Percentiles rank a stretch among this genome's conserved stretches.
Conservation (phyloP, 2,329 filamentous ascomycete species). For the Trichoderma sp. region DNA sequence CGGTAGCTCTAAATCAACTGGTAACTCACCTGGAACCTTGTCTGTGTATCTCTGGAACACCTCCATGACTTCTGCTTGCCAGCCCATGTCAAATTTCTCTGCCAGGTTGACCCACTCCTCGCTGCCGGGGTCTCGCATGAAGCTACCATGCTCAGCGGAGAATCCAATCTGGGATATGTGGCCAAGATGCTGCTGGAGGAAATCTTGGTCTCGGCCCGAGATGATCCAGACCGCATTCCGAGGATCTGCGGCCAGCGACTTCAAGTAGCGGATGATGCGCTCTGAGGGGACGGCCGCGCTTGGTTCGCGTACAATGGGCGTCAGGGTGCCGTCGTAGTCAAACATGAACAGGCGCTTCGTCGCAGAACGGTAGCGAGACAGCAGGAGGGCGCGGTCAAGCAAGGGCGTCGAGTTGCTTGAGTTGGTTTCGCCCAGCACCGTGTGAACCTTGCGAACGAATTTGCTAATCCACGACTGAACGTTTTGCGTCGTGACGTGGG, state of each 20-base stretch:
- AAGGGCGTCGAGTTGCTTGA: conserved; percentile 74
- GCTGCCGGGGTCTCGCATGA: conserved; percentile 76
- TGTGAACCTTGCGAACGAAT: conserved; percentile 74
- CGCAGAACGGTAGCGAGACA: conserved; percentile 70
- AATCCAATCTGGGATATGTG: conserved; percentile 87
- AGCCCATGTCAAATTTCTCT: conserved; percentile 82
- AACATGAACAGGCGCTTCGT: conserved; percentile 92
- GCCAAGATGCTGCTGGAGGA: conserved; percentile 87
- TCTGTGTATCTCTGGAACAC: conserved; percentile 89
- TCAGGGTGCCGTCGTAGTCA: conserved; percentile 96
- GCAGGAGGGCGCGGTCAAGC: conserved; percentile 69
- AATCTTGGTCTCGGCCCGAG: conserved; percentile 87
- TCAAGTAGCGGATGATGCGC: conserved; percentile 74
- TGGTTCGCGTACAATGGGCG: conserved; percentile 90
- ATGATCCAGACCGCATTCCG: conserved; percentile 97
- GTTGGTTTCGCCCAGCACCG: conserved; percentile 73
- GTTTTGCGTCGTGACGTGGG: conserved; percentile 80
- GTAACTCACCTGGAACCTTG: conserved; percentile 67
- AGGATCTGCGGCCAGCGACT: conserved; percentile 73
- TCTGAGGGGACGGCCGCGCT: conserved; percentile 84
- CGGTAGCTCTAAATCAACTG: not conserved
- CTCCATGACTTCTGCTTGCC: conserved; percentile 81
- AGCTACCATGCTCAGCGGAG: conserved; percentile 94
- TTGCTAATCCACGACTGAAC: conserved; percentile 82
- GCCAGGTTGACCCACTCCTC: conserved; percentile 86